Evolutionary conservation across 441 rosid genomes (phyloP), one percentile per base, ranked within the genome.

Genomic region (Brassica balearica): DNA sequence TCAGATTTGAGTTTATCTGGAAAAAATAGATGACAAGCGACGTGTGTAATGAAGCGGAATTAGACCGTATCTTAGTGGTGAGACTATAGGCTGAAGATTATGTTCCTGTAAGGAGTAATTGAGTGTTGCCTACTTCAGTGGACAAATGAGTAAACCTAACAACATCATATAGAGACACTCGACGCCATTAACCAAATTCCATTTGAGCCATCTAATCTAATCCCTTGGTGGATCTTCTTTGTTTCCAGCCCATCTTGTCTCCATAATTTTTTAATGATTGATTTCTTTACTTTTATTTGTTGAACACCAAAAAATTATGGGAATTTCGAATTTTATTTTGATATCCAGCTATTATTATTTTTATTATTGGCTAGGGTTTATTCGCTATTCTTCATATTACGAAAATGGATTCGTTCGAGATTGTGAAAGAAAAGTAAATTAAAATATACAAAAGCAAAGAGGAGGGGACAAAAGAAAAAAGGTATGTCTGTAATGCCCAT

Each of bases 101-200:
- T 55, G 73, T 29, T 53, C 55, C 11, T 32, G 19, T 59, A 72
- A 71, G 34, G 15, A 66, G 81, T 36, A 27, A 79, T 55, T 79
- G 78, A 79, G 68, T 69, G 72, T 74, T 75, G 75, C 79, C 79
- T 80, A 74, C 68, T 80, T 80, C 32, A 4, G 59, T 63, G 14
- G 82, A 80, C 82, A 80, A 80, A 74, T 65, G 68, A 80, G 82
- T 80, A 74, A 80, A 74, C 82, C 82, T 80, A 80, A 65, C 82
- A 29, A 80, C 59, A 74, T 69, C 72, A 46, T 36, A 69, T 19
- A 74, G 60, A 63, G n/a, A 73, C 67, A 73, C 82, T 79, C 71
- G 71, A 69, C 60, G 75, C 82, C 82, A 69, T 74, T 41, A 74
- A 66, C 78, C 75, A 79, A 68, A 69, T 79, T 79, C 82, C 82